Base-by-base conservation (phyloP, 208 protist genomes). In the Leishmania aethiopica region DNA sequence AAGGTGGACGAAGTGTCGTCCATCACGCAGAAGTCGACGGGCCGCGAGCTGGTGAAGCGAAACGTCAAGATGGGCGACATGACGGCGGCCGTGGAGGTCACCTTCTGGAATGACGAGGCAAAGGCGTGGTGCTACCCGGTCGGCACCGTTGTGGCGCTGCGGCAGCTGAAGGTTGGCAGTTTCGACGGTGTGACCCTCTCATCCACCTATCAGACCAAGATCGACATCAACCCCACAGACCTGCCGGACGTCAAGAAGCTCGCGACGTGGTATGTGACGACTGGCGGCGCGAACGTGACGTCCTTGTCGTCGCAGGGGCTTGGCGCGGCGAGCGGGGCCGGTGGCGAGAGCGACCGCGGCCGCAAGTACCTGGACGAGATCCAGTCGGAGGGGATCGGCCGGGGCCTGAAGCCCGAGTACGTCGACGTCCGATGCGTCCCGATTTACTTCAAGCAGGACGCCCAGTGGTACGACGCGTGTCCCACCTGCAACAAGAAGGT, bases 401-500 rank as follows among this genome's bases (percentile, higher is more conserved):
- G 89, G 42, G 94, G 94, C 60, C 69, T 84, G 19, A 98, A 96
- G 87, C 82, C 95, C 37, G 95, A 97, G 83, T 98, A 91, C 76
- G 91, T 97, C 49, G 93, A 97, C 75, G 90, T 97, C 19, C 95
- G 95, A 64, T 96, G 94, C 79, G 91, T 95, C n/a, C 93, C 94
- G 22, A 91, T 97, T 60, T 97, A 98, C 89, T 90, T 98, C 66
- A 97, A 97, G 86, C 92, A 96, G 84, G 95, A 98, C 78, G 84
- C 90, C 49, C 93, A 96, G 89, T 97, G 93, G 93, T 98, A 98
- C 89, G 92, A 97, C 76, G 93, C 95, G 75, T 98, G 95, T 85
- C 95, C 95, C 51, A 91, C 88, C 75, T 98, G 95, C 90, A 97
- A 97, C 85, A 97, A 97, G 86, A 98, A 98, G 89, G 94, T 98